A percentile compares a stretch with the other conserved stretches of the same genome.
phyloP scores from a whole-genome alignment of 2,329 filamentous ascomycete species.

The Paecilomyces sp. region DNA sequence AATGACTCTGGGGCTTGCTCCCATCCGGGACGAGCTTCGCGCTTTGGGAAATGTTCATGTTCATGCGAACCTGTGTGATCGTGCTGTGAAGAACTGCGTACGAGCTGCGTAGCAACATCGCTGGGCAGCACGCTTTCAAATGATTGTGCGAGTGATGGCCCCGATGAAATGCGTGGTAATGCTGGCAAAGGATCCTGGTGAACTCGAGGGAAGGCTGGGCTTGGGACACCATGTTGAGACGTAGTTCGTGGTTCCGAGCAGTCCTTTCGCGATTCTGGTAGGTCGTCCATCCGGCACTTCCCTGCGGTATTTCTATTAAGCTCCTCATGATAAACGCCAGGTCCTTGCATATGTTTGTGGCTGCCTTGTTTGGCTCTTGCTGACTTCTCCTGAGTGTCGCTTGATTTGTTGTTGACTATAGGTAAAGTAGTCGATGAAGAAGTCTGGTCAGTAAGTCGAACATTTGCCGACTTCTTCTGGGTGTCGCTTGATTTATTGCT shows the following conservation, averaged over 20 bases:
- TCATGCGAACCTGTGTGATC: not conserved
- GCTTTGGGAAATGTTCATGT: not conserved
- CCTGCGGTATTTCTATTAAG: not conserved
- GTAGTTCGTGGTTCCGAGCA: not conserved
- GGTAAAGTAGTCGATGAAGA: not conserved
- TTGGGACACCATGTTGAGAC: not conserved
- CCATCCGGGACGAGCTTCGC: not conserved
- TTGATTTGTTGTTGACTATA: not conserved
- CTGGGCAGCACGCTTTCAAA: not conserved
- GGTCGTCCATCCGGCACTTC: not conserved
- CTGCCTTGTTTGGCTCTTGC: not conserved
- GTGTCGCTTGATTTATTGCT: not conserved
- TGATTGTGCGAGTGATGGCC: not conserved
- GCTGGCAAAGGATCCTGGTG: not conserved
- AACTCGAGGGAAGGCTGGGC: not conserved
- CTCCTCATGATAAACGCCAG: not conserved
- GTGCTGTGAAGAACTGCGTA: not conserved
- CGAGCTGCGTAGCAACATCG: not conserved
- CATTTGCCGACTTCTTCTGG: not conserved
- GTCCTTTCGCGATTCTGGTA: not conserved
- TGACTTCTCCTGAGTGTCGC: not conserved
- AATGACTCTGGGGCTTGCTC: not conserved
- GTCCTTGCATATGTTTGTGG: not conserved
- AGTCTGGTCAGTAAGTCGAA: too few species aligned
- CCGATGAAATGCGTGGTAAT: not conserved